Conservation (phyloP, 495 filamentous ascomycete species). For the Hypomontagnella monticulosa region DNA sequence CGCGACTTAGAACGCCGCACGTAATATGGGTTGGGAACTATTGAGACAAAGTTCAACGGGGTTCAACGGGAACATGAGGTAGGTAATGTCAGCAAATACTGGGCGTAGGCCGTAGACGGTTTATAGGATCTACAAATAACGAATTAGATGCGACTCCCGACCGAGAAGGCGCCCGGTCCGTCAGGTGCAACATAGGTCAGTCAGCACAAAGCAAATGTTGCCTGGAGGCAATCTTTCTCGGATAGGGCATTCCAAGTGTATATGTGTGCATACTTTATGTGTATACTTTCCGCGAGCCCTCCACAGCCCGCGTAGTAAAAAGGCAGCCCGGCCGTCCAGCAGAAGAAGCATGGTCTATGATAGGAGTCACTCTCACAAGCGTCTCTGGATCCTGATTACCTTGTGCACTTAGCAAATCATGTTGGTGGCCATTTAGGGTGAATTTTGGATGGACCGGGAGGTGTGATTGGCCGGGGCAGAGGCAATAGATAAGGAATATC, state of each 20-base stretch:
- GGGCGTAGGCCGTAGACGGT: constrained; percentile 17
- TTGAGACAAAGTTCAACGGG: constrained; percentile 10
- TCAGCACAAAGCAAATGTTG: constrained; percentile 35
- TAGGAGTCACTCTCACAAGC: constrained; percentile 15
- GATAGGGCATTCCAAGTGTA: constrained; percentile 20
- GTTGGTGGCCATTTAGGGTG: constrained; percentile 37
- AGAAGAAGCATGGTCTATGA: constrained; percentile 33
- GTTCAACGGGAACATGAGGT: background rate
- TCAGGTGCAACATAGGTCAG: constrained; percentile 37
- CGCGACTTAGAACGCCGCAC: constrained; percentile 25
- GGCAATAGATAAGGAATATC: constrained; percentile 42
- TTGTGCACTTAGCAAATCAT: constrained; percentile 42
- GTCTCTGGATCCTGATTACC: constrained; percentile 28
- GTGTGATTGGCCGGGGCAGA: constrained; percentile 30
- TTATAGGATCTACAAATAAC: constrained; percentile 34
- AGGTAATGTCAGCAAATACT: constrained; percentile 25
- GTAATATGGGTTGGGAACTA: constrained; percentile 22
- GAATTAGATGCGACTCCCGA: constrained; percentile 26
- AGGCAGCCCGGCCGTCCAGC: background rate
- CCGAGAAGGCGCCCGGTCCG: constrained; percentile 22
- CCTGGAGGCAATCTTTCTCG: constrained; percentile 32
- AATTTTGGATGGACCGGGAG: constrained; percentile 22
- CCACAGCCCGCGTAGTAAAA: constrained; percentile 30
- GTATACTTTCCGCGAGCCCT: constrained; percentile 26
- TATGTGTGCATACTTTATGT: constrained; percentile 8